phyloP scores from a whole-genome alignment of 768 basidiomycete species.

The Mycena albidolilacea region DNA sequence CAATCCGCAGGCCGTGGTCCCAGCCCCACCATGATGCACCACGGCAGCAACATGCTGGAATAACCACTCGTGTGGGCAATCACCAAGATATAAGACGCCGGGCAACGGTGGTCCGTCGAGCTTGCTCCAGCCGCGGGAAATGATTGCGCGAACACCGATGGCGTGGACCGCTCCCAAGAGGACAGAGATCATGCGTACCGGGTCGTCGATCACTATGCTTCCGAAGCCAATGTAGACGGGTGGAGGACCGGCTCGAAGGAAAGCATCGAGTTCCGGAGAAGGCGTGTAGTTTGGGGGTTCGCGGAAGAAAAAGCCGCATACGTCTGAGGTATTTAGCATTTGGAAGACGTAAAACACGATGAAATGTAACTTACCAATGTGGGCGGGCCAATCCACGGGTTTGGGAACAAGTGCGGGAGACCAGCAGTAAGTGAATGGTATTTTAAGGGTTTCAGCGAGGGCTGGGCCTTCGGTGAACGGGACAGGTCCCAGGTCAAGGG shows the following conservation, averaged over 20 bases:
- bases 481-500: slow-evolving; percentile 54
- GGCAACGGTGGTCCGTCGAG: slow-evolving; percentile 49
- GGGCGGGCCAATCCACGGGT: slow-evolving; percentile 58
- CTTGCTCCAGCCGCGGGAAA: slow-evolving; percentile 61
- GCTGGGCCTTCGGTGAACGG: slow-evolving; percentile 52
- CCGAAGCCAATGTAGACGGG: slow-evolving; percentile 65
- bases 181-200: slow-evolving; percentile 42
- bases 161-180: slow-evolving; percentile 57
- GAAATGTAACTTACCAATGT: slow-evolving; percentile 56
- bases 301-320: slow-evolving; percentile 61
- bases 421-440: slow-evolving; percentile 62
- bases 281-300: slow-evolving; percentile 53
- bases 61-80: slow-evolving; percentile 66
- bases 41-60: slow-evolving; percentile 61
- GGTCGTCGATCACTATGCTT: slow-evolving; percentile 37
- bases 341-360: slow-evolving; percentile 44
- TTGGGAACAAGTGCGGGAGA: slow-evolving; percentile 56
- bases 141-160: slow-evolving; percentile 57
- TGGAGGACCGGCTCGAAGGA: slow-evolving; percentile 50
- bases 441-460: slow-evolving; percentile 53
- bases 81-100: slow-evolving; percentile 57
- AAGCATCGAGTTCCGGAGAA: slow-evolving; percentile 48
- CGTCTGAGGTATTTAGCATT: slow-evolving; percentile 50
- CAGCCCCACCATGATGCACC: slow-evolving; percentile 63
- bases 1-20: slow-evolving; percentile 63